These are phyloP conservation scores for Monilinia fructicola DNA, from an alignment of 2,329 filamentous ascomycete genomes.

Conservation along the genomic window DNA sequence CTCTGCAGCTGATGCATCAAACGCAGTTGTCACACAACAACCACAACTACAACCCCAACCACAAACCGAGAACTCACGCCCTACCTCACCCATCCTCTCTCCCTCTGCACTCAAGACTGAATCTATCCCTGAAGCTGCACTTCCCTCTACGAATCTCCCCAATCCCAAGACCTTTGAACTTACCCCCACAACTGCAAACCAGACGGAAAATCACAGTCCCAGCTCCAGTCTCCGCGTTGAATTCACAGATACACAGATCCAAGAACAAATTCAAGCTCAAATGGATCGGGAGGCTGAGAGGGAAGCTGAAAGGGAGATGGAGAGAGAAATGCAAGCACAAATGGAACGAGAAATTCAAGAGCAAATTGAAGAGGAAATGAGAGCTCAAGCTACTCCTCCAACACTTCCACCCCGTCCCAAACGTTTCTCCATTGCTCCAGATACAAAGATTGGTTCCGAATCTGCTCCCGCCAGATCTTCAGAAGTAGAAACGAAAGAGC, in stretches of 20 bases:
- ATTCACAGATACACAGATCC: constrained; percentile 10
- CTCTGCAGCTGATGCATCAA: too few species aligned
- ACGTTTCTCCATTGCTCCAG: background rate
- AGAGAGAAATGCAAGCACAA: background rate
- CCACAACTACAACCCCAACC: background rate
- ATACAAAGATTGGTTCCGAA: background rate
- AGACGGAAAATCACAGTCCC: background rate
- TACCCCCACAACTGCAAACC: background rate
- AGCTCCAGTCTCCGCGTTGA: constrained; percentile 2
- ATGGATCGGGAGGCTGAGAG: constrained; percentile 6
- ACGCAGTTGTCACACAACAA: background rate
- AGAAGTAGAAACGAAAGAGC: too few species aligned
- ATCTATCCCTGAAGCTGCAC: background rate
- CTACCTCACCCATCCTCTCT: too few species aligned
- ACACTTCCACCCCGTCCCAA: background rate
- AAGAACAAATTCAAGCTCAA: constrained; percentile 5
- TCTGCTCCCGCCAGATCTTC: background rate
- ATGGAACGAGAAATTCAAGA: constrained; percentile 4
- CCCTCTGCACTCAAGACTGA: too few species aligned
- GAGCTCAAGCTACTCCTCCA: background rate
- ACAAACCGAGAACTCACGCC: background rate
- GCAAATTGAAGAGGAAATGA: constrained; percentile 6
- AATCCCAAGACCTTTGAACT: constrained; percentile 5
- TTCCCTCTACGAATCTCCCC: background rate
- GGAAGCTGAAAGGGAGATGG: background rate